Conservation (phyloP, 1,139 yeast genomes). For the Geotrichum phurueaensis region DNA sequence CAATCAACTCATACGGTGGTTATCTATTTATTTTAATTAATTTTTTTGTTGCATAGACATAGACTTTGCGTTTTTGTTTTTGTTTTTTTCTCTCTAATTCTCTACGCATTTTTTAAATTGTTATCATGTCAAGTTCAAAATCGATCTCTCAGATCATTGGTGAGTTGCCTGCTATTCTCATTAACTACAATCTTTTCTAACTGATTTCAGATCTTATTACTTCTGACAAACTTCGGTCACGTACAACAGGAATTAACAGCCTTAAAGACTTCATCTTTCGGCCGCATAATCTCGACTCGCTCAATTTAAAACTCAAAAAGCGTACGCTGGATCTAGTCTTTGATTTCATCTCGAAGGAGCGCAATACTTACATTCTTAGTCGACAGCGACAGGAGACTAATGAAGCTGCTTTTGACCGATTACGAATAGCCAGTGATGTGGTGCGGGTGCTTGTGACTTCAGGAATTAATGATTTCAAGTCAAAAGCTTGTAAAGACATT, state of each 20-base stretch:
- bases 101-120: background rate
- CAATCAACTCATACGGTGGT: too few relatives aligned
- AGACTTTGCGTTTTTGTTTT: background rate
- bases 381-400: slow-evolving; percentile 3
- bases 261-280: slow-evolving; percentile 8
- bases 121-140: slow-evolving; percentile 6
- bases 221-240: slow-evolving; percentile 14
- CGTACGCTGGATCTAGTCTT: slow-evolving; percentile 2
- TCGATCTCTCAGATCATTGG: slow-evolving; percentile 5
- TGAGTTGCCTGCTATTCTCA: background rate
- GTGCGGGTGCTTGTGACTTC: slow-evolving; percentile 3
- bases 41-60: too few relatives aligned
- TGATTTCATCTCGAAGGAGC: slow-evolving; percentile 8
- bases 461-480: slow-evolving; percentile 6
- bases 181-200: background rate
- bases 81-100: background rate
- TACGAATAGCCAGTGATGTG: slow-evolving; percentile 8
- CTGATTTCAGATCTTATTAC: slow-evolving; percentile 4
- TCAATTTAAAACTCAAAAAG: slow-evolving; percentile 2
- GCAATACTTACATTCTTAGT: slow-evolving; percentile 5
- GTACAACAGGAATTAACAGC: slow-evolving; percentile 12
- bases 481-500: slow-evolving; percentile 4
- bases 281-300: slow-evolving; percentile 3
- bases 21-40: too few relatives aligned
- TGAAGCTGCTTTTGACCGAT: slow-evolving; percentile 9